phyloP scores from a whole-genome alignment of 768 basidiomycete species.

The Pholiota conissans region DNA sequence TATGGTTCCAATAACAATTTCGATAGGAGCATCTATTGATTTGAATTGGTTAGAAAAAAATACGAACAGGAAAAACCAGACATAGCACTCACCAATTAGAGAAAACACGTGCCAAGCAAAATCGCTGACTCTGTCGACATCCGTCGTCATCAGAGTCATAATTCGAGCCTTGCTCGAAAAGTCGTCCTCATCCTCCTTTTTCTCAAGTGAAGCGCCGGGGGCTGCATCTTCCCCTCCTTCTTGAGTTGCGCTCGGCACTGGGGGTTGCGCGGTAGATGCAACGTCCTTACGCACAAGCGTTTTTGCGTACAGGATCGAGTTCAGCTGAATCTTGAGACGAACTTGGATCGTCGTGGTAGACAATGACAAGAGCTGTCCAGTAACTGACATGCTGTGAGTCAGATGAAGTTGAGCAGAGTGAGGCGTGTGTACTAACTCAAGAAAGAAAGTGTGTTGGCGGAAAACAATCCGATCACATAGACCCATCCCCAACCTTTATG shows the following conservation, averaged over 20 bases:
- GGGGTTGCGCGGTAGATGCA: constrained; percentile 21
- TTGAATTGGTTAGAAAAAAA: no score
- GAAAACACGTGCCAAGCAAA: constrained; percentile 80
- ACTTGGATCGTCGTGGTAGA: constrained; percentile 16
- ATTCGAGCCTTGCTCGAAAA: constrained; percentile 76
- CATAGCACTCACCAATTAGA: constrained; percentile 67
- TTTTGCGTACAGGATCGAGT: constrained; percentile 21
- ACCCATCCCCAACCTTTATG: constrained; percentile 67
- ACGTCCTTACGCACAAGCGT: constrained; percentile 23
- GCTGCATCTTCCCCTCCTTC: constrained; percentile 14
- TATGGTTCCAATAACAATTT: constrained; percentile 18
- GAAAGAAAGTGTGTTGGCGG: constrained; percentile 16
- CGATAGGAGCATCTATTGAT: constrained; percentile 19
- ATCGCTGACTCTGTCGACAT: constrained; percentile 87
- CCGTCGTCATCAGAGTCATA: constrained; percentile 96
- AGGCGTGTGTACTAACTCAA: constrained; percentile 8
- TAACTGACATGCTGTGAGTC: constrained; percentile 6
- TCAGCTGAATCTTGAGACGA: constrained; percentile 19
- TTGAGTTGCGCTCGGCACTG: constrained; percentile 30
- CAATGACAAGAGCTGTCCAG: constrained; percentile 19
- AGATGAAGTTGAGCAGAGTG: not conserved
- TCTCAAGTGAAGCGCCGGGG: constrained; percentile 17
- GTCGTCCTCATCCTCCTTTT: constrained; percentile 51
- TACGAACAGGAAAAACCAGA: no score
- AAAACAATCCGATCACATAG: constrained; percentile 28